These are phyloP conservation scores for Globisporangium radiosum DNA, from an alignment of 352 stramenopile genomes.

Conservation along the genomic window DNA sequence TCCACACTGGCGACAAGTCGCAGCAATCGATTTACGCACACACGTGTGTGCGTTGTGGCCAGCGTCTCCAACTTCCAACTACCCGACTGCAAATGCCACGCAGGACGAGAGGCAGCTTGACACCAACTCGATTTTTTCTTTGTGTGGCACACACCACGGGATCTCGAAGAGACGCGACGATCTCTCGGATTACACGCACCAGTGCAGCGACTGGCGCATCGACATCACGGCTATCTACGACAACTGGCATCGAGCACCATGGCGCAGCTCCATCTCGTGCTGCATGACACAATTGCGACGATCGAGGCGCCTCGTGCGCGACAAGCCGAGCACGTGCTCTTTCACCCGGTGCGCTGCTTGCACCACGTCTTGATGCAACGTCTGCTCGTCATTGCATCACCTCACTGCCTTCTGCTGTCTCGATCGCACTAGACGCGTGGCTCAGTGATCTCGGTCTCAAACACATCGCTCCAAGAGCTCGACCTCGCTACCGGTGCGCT, in stretches of 20 bases:
- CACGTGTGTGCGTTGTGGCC: not conserved
- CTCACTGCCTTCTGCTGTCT: not conserved
- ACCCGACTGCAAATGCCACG: too few relatives aligned
- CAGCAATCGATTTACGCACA: too few relatives aligned
- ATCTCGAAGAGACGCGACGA: conserved; percentile 2
- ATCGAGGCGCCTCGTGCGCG: conserved; percentile 7
- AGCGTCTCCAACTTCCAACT: not conserved
- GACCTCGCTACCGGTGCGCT: conserved; percentile 45
- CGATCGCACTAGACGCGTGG: conserved; percentile 20
- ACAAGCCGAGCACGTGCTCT: conserved; percentile 15
- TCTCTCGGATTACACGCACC: not conserved
- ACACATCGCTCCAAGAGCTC: conserved; percentile 52
- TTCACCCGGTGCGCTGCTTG: conserved; percentile 8
- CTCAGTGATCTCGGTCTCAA: conserved; percentile 48
- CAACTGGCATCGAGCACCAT: not conserved
- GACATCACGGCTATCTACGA: not conserved
- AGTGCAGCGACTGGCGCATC: not conserved
- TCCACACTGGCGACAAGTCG: too few relatives aligned
- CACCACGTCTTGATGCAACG: not conserved
- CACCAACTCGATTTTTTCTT: not conserved
- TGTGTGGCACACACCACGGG: not conserved
- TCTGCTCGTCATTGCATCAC: not conserved
- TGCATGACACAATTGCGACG: not conserved
- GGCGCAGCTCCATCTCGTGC: conserved; percentile 6
- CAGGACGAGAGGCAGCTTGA: not conserved